A percentile compares a stretch with the other conserved stretches of the same genome.
Conservation (phyloP, 2,329 filamentous ascomycete species). For the Nemania serpens region DNA sequence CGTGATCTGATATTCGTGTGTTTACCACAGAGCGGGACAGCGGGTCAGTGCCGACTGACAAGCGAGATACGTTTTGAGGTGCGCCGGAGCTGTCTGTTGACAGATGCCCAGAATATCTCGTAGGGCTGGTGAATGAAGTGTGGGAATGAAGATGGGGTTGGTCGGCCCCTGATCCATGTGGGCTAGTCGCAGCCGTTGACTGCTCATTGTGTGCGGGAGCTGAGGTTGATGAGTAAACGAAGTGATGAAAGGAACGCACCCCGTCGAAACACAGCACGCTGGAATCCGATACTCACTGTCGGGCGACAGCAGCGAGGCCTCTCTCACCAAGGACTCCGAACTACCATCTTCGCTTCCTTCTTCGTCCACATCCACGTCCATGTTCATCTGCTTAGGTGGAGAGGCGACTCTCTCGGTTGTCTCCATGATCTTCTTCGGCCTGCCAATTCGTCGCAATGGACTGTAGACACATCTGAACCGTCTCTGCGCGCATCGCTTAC, state of each 20-base stretch:
- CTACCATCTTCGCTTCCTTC: background rate
- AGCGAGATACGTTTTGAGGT: background rate
- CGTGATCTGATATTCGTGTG: background rate
- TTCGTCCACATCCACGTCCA: background rate
- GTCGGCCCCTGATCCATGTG: background rate
- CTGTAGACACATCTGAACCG: constrained; percentile 17
- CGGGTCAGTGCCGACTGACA: background rate
- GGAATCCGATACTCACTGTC: background rate
- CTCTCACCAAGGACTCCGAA: background rate
- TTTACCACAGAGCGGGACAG: constrained; percentile 1
- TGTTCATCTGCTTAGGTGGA: background rate
- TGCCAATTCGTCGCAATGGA: constrained; percentile 6
- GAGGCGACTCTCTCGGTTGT: background rate
- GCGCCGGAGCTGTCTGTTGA: background rate
- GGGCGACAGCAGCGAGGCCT: background rate
- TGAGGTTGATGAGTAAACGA: background rate
- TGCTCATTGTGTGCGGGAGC: background rate
- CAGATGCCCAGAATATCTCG: background rate
- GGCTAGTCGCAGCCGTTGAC: background rate
- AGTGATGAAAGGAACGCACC: background rate
- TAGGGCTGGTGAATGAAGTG: background rate
- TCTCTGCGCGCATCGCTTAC: constrained; percentile 21
- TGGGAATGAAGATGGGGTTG: background rate
- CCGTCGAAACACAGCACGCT: background rate
- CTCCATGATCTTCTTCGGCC: constrained; percentile 5